Conservation (phyloP, 306 rosid genomes). For the Mucuna pruriens region DNA sequence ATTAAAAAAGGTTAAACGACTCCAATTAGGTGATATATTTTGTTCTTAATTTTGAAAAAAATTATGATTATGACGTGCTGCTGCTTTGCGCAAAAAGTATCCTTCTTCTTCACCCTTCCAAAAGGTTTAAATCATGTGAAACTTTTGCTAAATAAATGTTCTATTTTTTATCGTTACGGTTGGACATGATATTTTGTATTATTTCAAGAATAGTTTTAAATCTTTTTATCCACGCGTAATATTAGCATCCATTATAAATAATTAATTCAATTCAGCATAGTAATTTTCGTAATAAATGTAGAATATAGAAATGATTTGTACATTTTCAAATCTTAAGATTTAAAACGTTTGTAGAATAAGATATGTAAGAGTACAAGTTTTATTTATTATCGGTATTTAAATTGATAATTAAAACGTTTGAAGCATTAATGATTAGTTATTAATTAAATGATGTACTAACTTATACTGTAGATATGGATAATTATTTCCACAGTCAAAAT, state of each 20-base stretch:
- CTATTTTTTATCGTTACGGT: background rate
- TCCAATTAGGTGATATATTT: background rate
- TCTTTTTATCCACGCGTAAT: background rate
- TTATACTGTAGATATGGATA: background rate
- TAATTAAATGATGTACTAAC: background rate
- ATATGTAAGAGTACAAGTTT: background rate
- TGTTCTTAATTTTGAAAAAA: background rate
- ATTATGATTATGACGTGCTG: background rate
- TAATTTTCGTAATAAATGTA: too few relatives aligned
- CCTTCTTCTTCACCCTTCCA: background rate
- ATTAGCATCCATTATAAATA: background rate
- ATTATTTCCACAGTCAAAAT: background rate
- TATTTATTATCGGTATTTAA: background rate
- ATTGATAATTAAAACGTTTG: background rate
- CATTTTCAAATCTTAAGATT: background rate
- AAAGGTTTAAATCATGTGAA: conserved; percentile 14
- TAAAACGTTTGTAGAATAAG: background rate
- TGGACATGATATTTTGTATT: background rate
- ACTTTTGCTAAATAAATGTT: background rate
- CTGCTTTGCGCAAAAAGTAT: background rate
- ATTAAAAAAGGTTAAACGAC: background rate
- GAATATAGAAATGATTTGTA: background rate
- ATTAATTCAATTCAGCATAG: too few relatives aligned
- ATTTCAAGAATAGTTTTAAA: background rate
- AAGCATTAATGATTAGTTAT: background rate